phyloP scores from a whole-genome alignment of 805 yeast species.

The Metschnikowia santaceciliae region DNA sequence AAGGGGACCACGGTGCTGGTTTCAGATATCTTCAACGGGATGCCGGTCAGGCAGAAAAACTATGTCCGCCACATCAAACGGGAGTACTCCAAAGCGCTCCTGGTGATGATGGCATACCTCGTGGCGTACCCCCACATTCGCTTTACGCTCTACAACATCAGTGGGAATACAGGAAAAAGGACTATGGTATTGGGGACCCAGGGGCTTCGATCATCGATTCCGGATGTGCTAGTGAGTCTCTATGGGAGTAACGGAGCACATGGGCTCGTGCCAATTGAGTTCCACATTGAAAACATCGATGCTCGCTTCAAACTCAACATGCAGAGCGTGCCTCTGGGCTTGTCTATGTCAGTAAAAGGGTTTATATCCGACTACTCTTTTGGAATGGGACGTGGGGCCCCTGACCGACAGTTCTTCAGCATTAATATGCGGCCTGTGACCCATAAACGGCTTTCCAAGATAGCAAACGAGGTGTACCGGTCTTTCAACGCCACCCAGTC shows the following conservation, averaged over 20 bases:
- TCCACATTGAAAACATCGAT: slow-evolving; percentile 33
- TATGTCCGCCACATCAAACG: slow-evolving; percentile 61
- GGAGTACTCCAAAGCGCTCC: slow-evolving; percentile 69
- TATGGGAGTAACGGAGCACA: slow-evolving; percentile 66
- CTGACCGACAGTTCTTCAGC: slow-evolving; percentile 72
- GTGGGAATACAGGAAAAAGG: slow-evolving; percentile 39
- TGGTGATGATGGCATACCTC: slow-evolving; percentile 62
- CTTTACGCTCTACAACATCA: slow-evolving; percentile 55
- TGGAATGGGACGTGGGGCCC: slow-evolving; percentile 61
- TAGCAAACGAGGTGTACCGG: slow-evolving; percentile 71
- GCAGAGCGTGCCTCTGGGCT: slow-evolving; percentile 9
- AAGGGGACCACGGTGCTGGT: slow-evolving; percentile 69
- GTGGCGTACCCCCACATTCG: slow-evolving; percentile 56
- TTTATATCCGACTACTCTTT: slow-evolving; percentile 70
- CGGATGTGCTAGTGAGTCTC: slow-evolving; percentile 58
- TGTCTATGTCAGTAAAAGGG: slow-evolving; percentile 40
- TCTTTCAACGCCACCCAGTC: slow-evolving; percentile 66
- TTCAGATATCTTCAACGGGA: slow-evolving; percentile 53
- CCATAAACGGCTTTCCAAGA: slow-evolving; percentile 50
- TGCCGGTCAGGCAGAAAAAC: slow-evolving; percentile 83
- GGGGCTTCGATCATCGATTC: slow-evolving; percentile 39
- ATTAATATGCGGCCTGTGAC: slow-evolving; percentile 75
- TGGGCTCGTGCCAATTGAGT: slow-evolving; percentile 51
- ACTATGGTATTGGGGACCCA: slow-evolving; percentile 55
- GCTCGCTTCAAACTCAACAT: slow-evolving; percentile 20